Percentiles rank a stretch among this genome's conserved stretches.
Evolutionary conservation across 192 early-diverging fungal species (phyloP).

Genomic region (Coemansia sp.): DNA sequence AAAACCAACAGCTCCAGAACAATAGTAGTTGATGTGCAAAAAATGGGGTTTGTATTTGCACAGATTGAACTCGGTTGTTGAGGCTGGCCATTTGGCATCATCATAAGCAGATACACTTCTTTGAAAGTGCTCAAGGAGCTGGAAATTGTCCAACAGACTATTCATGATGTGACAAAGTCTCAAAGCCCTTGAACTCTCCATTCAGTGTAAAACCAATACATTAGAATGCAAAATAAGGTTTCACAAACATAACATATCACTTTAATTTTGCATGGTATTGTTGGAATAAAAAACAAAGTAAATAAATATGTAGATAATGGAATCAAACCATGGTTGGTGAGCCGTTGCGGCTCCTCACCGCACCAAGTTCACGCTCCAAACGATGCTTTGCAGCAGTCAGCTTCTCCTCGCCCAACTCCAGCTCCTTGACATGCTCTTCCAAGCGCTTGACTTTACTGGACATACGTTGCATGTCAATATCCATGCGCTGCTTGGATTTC

Average conservation of each 20-base stretch:
- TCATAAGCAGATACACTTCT: too few species aligned
- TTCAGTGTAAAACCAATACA: too few species aligned
- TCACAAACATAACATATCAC: not conserved
- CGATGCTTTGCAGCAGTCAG: conserved; percentile 46
- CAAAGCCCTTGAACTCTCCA: too few species aligned
- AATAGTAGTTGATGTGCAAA: not conserved
- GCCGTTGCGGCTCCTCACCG: conserved; percentile 46
- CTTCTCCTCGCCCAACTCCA: conserved; percentile 44
- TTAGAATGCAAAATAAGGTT: too few species aligned
- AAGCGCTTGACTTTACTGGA: conserved; percentile 55
- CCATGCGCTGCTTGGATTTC: conserved; percentile 73
- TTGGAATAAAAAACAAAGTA: conserved; percentile 9
- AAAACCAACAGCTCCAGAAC: conserved; percentile 1
- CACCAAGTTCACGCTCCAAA: conserved; percentile 51
- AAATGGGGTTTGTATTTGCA: too few species aligned
- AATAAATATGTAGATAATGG: not conserved
- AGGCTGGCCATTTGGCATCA: too few species aligned
- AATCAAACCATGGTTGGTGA: conserved; percentile 28
- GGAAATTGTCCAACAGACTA: too few species aligned
- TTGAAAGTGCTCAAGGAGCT: too few species aligned
- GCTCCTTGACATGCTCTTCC: conserved; percentile 46
- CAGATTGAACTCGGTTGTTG: too few species aligned
- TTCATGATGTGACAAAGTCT: not conserved
- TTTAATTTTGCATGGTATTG: conserved; percentile 3
- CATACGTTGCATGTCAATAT: conserved; percentile 68